Percentiles rank a stretch among this genome's conserved stretches.
phyloP scores from a whole-genome alignment of 208 protist genomes.

The Trypanosoma rangeli region DNA sequence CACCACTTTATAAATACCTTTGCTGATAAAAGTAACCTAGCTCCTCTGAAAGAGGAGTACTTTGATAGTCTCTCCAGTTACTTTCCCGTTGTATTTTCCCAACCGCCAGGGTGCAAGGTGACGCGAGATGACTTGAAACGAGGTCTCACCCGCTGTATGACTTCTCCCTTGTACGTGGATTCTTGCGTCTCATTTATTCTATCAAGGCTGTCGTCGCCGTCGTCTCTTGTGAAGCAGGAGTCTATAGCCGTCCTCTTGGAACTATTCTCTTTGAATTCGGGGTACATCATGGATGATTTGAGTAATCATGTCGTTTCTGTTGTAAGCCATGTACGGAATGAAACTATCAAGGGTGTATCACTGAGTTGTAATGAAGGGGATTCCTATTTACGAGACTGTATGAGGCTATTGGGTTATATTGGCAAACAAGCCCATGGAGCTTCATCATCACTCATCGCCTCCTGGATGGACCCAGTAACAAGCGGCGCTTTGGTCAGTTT shows the following conservation, averaged over 20 bases:
- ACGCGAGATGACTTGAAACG: slow-evolving; percentile 58
- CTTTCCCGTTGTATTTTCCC: slow-evolving; percentile 82
- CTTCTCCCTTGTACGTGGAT: slow-evolving; percentile 40
- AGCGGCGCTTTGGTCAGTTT: slow-evolving; percentile 31
- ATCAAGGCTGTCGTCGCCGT: slow-evolving; percentile 66
- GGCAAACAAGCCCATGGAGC: slow-evolving; percentile 16
- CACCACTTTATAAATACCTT: slow-evolving; percentile 29
- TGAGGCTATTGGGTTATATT: slow-evolving; percentile 32
- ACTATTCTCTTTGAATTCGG: slow-evolving; percentile 22
- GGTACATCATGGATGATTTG: slow-evolving; percentile 16
- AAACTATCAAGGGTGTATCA: slow-evolving; percentile 58
- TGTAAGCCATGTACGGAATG: slow-evolving; percentile 52
- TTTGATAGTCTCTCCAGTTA: slow-evolving; percentile 85
- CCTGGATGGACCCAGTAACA: slow-evolving; percentile 32
- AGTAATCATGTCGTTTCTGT: slow-evolving; percentile 26
- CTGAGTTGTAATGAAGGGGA: slow-evolving; percentile 32
- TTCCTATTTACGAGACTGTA: slow-evolving; percentile 31
- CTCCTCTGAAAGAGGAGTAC: slow-evolving; percentile 44
- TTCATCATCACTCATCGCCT: slow-evolving; percentile 2
- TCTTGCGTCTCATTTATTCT: slow-evolving; percentile 69
- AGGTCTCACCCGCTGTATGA: slow-evolving; percentile 47
- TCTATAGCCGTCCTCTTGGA: slow-evolving; percentile 27
- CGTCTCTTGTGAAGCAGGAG: slow-evolving; percentile 67
- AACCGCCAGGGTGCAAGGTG: slow-evolving; percentile 57
- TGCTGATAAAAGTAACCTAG: slow-evolving; percentile 26